A percentile compares a stretch with the other conserved stretches of the same genome.
phyloP scores from a whole-genome alignment of 2,329 filamentous ascomycete species.

The Monilinia aucupariae region DNA sequence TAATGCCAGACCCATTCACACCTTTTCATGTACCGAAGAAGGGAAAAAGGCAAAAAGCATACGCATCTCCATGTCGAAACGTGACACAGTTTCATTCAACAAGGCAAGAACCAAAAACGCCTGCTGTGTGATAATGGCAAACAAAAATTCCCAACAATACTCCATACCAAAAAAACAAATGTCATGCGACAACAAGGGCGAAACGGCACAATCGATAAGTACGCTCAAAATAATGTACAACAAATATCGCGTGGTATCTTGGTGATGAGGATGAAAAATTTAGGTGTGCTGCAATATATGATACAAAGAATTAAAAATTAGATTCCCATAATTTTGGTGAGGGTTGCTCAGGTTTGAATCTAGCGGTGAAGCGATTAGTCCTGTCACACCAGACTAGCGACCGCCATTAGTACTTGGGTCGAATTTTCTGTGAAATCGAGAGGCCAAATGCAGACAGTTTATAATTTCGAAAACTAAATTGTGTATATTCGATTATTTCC shows the following conservation, averaged over 20 bases:
- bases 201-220: not conserved
- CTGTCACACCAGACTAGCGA: not conserved
- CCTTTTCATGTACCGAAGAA: not conserved
- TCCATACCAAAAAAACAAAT: not conserved
- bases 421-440: not conserved
- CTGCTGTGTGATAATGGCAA: not conserved
- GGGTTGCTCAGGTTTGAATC: not conserved
- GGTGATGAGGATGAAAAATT: not conserved
- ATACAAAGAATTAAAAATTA: slow-evolving; percentile 10
- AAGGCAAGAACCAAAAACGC: not conserved
- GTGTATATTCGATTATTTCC: not conserved
- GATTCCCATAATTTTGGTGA: not conserved
- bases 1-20: not conserved
- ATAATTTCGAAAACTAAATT: not conserved
- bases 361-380: not conserved
- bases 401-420: not conserved
- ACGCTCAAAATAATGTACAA: slow-evolving; percentile 3
- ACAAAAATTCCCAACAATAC: not conserved
- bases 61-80: not conserved
- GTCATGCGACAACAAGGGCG: not conserved
- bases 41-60: not conserved
- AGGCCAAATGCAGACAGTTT: not conserved
- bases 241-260: slow-evolving; percentile 1
- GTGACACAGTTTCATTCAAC: not conserved
- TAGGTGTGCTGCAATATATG: not conserved